Base-by-base conservation (phyloP, 352 stramenopile species). In the Elongisporangium anandrum region DNA sequence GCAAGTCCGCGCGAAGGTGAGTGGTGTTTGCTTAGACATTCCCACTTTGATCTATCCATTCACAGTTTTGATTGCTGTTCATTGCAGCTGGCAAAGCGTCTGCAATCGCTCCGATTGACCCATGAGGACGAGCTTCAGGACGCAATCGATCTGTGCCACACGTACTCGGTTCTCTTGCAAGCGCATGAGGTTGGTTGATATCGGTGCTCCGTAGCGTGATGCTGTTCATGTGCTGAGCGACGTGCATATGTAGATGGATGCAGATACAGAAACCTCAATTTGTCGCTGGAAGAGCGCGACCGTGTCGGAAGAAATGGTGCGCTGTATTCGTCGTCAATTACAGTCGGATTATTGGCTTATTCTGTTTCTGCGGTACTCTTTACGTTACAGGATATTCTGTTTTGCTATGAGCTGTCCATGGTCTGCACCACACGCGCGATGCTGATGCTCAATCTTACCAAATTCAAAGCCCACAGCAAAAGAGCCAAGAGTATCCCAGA, bases 361-460 rank as follows among this genome's bases (percentile, higher is more conserved):
- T 41, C 5, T 20, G 3, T 56, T 24, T 55, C 16, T 48, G 7
- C 50, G 23, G n/a, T n/a, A n/a, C n/a, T n/a, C n/a, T n/a, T n/a
- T n/a, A n/a, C n/a, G n/a, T n/a, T n/a, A 41, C 55, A 73, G 66
- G 56, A 67, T 4, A 66, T 79, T 10, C 60, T 68, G 19, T 21
- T 75, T 8, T 48, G 63, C 12, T 72, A 75, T 58, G 73, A 79
- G 19, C 58, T 73, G 20, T 62, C 73, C 21, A 79, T 79, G 70
- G 60, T 64, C 19, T 61, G 75, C 23, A 55, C 69, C 50, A 67
- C 74, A 0, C 51, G 63, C 19, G 64, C 62, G 2, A 63, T 68
- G 6, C 20, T 81, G 8, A 52, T 74, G 26, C 21, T 81, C 22
- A 72, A 68, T 39, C 59, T 61, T 16, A 59, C 55, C 20, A 61